These are phyloP conservation scores for Arachnopeziza araneosa DNA, from an alignment of 2,329 filamentous ascomycete genomes.

Conservation along the genomic window DNA sequence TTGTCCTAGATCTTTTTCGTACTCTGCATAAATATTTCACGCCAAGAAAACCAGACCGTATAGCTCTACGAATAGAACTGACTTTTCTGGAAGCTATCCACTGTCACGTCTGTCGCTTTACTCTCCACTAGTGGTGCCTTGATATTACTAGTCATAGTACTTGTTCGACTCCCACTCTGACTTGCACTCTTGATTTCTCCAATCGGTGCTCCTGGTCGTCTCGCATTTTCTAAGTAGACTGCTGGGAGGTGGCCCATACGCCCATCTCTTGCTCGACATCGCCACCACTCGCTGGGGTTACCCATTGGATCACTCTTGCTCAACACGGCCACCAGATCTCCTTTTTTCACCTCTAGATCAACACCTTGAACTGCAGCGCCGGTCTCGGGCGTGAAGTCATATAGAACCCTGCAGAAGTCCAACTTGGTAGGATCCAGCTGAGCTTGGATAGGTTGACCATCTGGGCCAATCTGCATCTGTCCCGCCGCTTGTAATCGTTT, in stretches of 20 bases:
- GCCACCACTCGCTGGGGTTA: conserved; percentile 95
- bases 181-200: conserved; percentile 30
- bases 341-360: conserved; percentile 88
- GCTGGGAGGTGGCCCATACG: conserved; percentile 87
- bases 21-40: not conserved
- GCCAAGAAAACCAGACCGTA: not conserved
- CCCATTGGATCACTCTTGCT: conserved; percentile 89
- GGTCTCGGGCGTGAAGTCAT: conserved; percentile 84
- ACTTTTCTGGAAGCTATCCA: conserved; percentile 68
- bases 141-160: conserved; percentile 35
- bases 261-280: conserved; percentile 83
- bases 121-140: conserved; percentile 46
- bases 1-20: not conserved
- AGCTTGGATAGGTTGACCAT: conserved; percentile 39
- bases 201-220: conserved; percentile 42
- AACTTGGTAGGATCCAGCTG: conserved; percentile 82
- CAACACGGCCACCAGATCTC: conserved; percentile 89
- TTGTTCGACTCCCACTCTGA: conserved; percentile 41
- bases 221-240: conserved; percentile 77
- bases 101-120: conserved; percentile 58
- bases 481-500: conserved; percentile 49
- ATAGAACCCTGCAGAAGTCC: conserved; percentile 91
- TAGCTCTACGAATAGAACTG: conserved; percentile 55
- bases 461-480: conserved; percentile 46
- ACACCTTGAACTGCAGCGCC: conserved; percentile 61